These are phyloP conservation scores for Ogataea parapolymorpha DNA, from an alignment of 805 yeast species.

Conservation along the genomic window DNA sequence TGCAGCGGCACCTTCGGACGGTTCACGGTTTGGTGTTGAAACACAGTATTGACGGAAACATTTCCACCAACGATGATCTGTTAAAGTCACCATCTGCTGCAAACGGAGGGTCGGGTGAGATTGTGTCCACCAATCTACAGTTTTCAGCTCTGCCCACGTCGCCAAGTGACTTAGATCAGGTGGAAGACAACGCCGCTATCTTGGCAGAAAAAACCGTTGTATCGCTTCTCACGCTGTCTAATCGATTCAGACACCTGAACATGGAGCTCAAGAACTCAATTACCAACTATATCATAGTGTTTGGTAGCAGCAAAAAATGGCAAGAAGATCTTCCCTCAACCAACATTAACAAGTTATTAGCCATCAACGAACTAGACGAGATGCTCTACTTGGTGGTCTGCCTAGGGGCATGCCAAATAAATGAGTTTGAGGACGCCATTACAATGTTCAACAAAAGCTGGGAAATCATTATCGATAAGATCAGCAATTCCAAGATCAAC, in stretches of 20 bases:
- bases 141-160: slow-evolving; percentile 3
- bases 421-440: slow-evolving; percentile 34
- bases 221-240: slow-evolving; percentile 31
- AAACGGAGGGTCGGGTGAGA: background rate
- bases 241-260: slow-evolving; percentile 27
- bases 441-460: slow-evolving; percentile 43
- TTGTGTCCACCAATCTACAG: background rate
- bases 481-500: slow-evolving; percentile 28
- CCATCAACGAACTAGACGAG: slow-evolving; percentile 34
- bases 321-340: slow-evolving; percentile 22
- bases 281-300: slow-evolving; percentile 26
- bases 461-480: slow-evolving; percentile 33
- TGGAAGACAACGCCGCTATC: slow-evolving; percentile 10
- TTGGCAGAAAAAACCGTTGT: slow-evolving; percentile 31
- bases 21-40: slow-evolving; percentile 51
- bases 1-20: slow-evolving; percentile 75
- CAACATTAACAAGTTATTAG: slow-evolving; percentile 22
- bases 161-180: slow-evolving; percentile 4
- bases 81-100: slow-evolving; percentile 14
- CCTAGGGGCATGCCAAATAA: slow-evolving; percentile 41
- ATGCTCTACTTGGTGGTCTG: slow-evolving; percentile 44
- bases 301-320: slow-evolving; percentile 18
- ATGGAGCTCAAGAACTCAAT: slow-evolving; percentile 22
- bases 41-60: slow-evolving; percentile 26
- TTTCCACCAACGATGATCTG: slow-evolving; percentile 21